Evolutionary conservation across 768 basidiomycete genomes (phyloP).

Genomic region (Russula brevipes): DNA sequence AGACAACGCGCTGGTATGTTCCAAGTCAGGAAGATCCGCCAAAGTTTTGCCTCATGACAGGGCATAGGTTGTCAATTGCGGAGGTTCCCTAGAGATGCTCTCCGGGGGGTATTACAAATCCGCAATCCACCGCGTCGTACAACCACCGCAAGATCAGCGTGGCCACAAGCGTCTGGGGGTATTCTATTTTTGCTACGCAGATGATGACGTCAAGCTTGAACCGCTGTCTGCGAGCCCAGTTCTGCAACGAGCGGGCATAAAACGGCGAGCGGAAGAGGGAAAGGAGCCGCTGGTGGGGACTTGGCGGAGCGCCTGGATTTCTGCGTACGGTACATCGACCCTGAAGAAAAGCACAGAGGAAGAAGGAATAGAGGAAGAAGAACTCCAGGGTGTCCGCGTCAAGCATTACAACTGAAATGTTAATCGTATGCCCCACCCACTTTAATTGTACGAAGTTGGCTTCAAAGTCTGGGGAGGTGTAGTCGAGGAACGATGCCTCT

Average conservation of each 20-base stretch:
- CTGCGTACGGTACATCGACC: slow-evolving; percentile 31
- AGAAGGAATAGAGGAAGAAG: slow-evolving; percentile 31
- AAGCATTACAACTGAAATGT: slow-evolving; percentile 22
- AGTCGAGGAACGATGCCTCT: too few species aligned
- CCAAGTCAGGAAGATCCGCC: slow-evolving; percentile 15
- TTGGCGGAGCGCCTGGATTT: slow-evolving; percentile 31
- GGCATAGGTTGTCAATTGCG: slow-evolving; percentile 38
- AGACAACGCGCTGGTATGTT: slow-evolving; percentile 36
- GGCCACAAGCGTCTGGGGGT: slow-evolving; percentile 33
- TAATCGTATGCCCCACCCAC: too few species aligned
- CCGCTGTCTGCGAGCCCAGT: slow-evolving; percentile 33
- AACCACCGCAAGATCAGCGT: slow-evolving; percentile 34
- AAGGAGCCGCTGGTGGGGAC: slow-evolving; percentile 28
- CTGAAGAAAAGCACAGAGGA: slow-evolving; percentile 30
- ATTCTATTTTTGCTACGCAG: slow-evolving; percentile 34
- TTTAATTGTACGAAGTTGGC: too few species aligned
- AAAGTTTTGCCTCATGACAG: slow-evolving; percentile 25
- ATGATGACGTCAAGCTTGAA: slow-evolving; percentile 30
- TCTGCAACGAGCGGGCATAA: slow-evolving; percentile 30
- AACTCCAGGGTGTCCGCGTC: slow-evolving; percentile 30
- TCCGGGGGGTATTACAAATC: slow-evolving; percentile 36
- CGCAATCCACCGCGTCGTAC: slow-evolving; percentile 36
- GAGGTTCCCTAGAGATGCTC: slow-evolving; percentile 33
- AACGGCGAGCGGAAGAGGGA: slow-evolving; percentile 28
- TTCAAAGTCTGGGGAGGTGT: too few species aligned